Conservation (phyloP, 1,139 yeast species). For the Candida pseudocylindracea region DNA sequence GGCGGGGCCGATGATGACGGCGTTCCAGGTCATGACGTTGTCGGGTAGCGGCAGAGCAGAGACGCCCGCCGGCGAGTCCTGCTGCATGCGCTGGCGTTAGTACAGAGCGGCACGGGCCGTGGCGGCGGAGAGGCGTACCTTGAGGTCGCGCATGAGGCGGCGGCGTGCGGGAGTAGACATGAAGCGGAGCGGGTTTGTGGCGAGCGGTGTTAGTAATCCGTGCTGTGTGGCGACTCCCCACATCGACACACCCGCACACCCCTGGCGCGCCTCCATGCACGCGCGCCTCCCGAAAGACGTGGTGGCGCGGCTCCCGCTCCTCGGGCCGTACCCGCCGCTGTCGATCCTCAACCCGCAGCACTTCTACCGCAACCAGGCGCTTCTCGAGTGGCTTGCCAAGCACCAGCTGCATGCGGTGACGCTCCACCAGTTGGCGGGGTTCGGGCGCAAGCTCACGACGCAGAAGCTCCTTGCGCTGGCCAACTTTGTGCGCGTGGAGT, state of each 20-base stretch:
- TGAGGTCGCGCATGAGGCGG: constrained; percentile 96
- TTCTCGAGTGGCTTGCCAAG: constrained; percentile 33
- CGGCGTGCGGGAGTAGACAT: constrained; percentile 98
- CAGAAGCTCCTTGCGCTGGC: constrained; percentile 68
- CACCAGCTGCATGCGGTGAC: constrained; percentile 78
- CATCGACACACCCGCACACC: too few species aligned
- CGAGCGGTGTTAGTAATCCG: too few species aligned
- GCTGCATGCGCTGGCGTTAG: constrained; percentile 49
- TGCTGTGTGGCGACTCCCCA: too few species aligned
- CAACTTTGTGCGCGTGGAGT: constrained; percentile 66
- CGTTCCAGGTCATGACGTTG: constrained; percentile 96
- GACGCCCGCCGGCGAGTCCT: constrained; percentile 95
- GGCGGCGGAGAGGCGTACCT: constrained; percentile 6
- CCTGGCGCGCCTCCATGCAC: too few species aligned
- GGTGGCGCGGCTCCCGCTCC: too few species aligned
- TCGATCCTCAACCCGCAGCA: constrained; percentile 39
- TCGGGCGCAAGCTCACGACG: constrained; percentile 60
- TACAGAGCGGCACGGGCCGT: too few species aligned
- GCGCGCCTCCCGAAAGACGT: too few species aligned
- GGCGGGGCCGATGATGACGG: constrained; percentile 92
- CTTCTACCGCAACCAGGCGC: constrained; percentile 65
- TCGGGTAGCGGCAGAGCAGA: constrained; percentile 95
- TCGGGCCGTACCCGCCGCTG: constrained; percentile 23
- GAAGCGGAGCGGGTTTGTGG: not conserved
- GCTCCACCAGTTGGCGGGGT: constrained; percentile 68